Percentiles rank a stretch among this genome's conserved stretches.
Conservation (phyloP, 106 monocot genomes). For the Dioscorea alata region DNA sequence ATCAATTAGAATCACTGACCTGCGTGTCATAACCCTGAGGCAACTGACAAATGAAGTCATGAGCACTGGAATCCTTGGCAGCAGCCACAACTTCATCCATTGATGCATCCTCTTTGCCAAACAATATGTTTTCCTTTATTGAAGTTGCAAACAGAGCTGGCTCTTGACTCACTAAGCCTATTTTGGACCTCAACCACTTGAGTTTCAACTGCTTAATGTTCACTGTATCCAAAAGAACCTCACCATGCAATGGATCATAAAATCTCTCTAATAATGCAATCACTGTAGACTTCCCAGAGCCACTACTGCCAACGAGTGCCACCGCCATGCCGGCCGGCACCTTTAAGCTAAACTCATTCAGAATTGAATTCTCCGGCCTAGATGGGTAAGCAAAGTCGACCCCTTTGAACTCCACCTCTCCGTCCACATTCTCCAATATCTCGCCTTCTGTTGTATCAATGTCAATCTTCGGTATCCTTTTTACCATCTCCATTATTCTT, state of each 20-base stretch:
- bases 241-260: slow-evolving; percentile 42
- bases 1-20: slow-evolving; percentile 2
- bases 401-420: slow-evolving; percentile 59
- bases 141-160: slow-evolving; percentile 78
- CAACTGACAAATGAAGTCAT: slow-evolving; percentile 54
- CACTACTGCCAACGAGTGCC: slow-evolving; percentile 64
- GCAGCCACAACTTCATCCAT: slow-evolving; percentile 53
- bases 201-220: slow-evolving; percentile 46
- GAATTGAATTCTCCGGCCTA: slow-evolving; percentile 33
- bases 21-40: slow-evolving; percentile 65
- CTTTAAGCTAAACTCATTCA: slow-evolving; percentile 36
- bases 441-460: slow-evolving; percentile 46
- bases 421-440: slow-evolving; percentile 23
- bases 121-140: slow-evolving; percentile 61
- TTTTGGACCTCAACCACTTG: slow-evolving; percentile 81
- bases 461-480: slow-evolving; percentile 60
- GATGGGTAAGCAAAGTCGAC: slow-evolving; percentile 73
- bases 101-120: slow-evolving; percentile 59
- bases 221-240: slow-evolving; percentile 55
- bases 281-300: slow-evolving; percentile 73
- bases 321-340: slow-evolving; percentile 56
- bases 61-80: slow-evolving; percentile 50
- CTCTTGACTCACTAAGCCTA: slow-evolving; percentile 91
- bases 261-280: slow-evolving; percentile 58
- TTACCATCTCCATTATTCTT: slow-evolving; percentile 46